These are phyloP conservation scores for Blastobotrys elegans DNA, from an alignment of 1,139 yeast species.

Conservation along the genomic window DNA sequence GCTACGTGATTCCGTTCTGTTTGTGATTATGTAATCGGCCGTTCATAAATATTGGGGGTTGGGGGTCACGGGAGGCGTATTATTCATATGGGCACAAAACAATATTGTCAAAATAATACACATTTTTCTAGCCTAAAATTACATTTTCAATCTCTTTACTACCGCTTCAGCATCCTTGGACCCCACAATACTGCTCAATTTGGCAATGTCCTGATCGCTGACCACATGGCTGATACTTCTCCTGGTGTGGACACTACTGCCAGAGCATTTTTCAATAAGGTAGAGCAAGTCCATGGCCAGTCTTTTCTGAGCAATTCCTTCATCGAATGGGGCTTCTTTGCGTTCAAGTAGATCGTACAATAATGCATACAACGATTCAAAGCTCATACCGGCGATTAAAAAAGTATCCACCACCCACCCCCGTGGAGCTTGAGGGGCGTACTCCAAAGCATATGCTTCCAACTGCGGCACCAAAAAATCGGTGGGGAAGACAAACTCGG, in stretches of 20 bases:
- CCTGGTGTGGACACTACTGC: neutral
- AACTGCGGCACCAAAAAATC: constrained; percentile 60
- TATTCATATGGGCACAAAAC: too few relatives aligned
- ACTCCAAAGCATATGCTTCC: constrained; percentile 36
- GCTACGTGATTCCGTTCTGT: too few relatives aligned
- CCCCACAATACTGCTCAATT: constrained; percentile 13
- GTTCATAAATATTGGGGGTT: too few relatives aligned
- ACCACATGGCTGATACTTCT: constrained; percentile 1
- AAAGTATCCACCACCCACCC: constrained; percentile 68
- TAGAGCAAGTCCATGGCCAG: constrained; percentile 30
- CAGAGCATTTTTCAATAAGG: constrained; percentile 26
- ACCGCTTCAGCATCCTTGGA: constrained; percentile 10
- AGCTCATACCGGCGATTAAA: constrained; percentile 67
- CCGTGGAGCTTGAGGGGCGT: constrained; percentile 40
- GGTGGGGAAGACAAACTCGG: constrained; percentile 78
- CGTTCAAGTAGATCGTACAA: constrained; percentile 63
- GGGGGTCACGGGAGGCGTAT: too few relatives aligned
- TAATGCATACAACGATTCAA: constrained; percentile 62
- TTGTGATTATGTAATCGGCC: too few relatives aligned
- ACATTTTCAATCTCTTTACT: constrained; percentile 5
- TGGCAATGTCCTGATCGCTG: constrained; percentile 8
- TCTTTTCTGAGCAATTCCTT: constrained; percentile 20
- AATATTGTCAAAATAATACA: too few relatives aligned
- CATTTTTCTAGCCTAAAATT: neutral
- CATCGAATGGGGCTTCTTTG: constrained; percentile 35